phyloP scores from a whole-genome alignment of 169 alveolate species.

The Plasmodium billcollinsi region DNA sequence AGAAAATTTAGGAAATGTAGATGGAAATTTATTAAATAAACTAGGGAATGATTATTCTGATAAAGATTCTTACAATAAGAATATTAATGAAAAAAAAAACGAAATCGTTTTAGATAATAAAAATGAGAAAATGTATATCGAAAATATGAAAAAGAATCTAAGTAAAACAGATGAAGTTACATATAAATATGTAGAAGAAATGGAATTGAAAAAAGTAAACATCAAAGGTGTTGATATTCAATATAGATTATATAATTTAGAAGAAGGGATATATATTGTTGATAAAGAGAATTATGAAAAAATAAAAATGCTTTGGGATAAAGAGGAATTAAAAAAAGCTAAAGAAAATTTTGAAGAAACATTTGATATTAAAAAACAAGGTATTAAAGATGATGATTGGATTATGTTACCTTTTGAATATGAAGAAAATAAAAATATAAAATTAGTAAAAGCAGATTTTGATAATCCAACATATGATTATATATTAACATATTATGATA shows the following conservation, averaged over 20 bases:
- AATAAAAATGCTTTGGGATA: conserved; percentile 69
- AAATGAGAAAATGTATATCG: background rate
- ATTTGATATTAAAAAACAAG: conserved; percentile 63
- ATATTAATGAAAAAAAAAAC: conserved; percentile 1
- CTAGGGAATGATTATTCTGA: background rate
- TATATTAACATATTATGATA: conserved; percentile 84
- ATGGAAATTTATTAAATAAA: background rate
- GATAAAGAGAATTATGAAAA: conserved; percentile 74
- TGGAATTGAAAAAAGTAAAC: conserved; percentile 62
- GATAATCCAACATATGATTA: conserved; percentile 86
- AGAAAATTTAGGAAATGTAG: background rate
- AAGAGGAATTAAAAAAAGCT: conserved; percentile 62
- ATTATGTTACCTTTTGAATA: conserved; percentile 81
- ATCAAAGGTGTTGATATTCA: conserved; percentile 62
- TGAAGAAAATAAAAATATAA: conserved; percentile 81
- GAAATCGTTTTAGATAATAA: background rate
- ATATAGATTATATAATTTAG: conserved; percentile 69
- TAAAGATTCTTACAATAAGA: conserved; percentile 1
- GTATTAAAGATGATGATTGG: conserved; percentile 75
- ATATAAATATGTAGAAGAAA: conserved; percentile 67
- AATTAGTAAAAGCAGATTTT: conserved; percentile 81
- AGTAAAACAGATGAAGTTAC: conserved; percentile 58
- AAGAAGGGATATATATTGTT: conserved; percentile 79
- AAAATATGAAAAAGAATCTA: background rate
- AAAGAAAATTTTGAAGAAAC: conserved; percentile 42